phyloP scores from a whole-genome alignment of 2,329 filamentous ascomycete genomes.

The Penicillium janthinellum region DNA sequence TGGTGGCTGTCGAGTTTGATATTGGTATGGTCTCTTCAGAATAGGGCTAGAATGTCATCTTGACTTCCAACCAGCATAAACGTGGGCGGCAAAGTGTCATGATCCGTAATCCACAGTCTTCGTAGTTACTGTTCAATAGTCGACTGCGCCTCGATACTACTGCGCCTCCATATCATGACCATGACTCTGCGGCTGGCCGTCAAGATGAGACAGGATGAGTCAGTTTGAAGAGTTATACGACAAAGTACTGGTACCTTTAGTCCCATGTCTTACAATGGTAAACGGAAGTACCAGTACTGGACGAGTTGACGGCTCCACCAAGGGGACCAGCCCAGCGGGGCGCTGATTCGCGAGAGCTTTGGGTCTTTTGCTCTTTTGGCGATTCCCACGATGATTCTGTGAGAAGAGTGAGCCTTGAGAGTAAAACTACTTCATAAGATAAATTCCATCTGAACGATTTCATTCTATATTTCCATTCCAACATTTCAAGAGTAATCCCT shows the following conservation, averaged over 20 bases:
- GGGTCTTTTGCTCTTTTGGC: conserved; percentile 19
- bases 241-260: rapidly evolving
- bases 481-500: too few species aligned
- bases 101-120: not conserved
- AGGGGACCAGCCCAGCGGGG: conserved; percentile 12
- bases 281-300: conserved; percentile 11
- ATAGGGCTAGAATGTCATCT: too few species aligned
- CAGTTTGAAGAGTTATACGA: conserved; percentile 4
- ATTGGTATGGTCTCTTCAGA: too few species aligned
- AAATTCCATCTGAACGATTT: not conserved
- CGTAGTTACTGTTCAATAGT: not conserved
- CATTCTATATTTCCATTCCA: not conserved
- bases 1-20: too few species aligned
- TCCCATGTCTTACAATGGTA: not conserved
- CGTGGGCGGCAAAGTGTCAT: not conserved
- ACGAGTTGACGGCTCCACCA: conserved; percentile 19
- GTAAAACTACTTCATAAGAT: not conserved
- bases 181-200: conserved; percentile 5
- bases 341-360: conserved; percentile 29
- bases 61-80: too few species aligned
- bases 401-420: too few species aligned
- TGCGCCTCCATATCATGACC: too few species aligned
- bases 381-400: too few species aligned
- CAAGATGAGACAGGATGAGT: conserved; percentile 31
- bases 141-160: not conserved